Evolutionary conservation across 2,329 filamentous ascomycete species (phyloP).

Genomic region (Paramyrothecium roridum): DNA sequence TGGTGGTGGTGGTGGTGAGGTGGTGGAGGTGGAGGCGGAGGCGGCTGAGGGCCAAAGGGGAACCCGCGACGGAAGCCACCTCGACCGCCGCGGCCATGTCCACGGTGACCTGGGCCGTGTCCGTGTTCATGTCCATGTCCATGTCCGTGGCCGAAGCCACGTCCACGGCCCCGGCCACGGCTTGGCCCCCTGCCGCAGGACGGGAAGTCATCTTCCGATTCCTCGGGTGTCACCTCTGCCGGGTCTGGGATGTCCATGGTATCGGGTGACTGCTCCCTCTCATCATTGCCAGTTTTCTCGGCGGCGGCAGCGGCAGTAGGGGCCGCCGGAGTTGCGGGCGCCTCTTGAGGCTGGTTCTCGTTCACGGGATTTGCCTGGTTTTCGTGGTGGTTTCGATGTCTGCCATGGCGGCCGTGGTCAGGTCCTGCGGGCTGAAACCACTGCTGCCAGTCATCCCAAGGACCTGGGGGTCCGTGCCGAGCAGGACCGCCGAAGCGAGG

Average conservation of each 20-base stretch:
- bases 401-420: constrained; percentile 10
- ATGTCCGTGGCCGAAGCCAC: constrained; percentile 6
- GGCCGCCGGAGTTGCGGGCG: background rate
- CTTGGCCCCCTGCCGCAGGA: constrained; percentile 9
- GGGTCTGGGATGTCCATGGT: constrained; percentile 27
- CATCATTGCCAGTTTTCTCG: constrained; percentile 12
- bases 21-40: constrained; percentile 5
- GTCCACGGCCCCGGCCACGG: constrained; percentile 13
- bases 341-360: background rate
- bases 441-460: constrained; percentile 10
- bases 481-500: constrained; percentile 21
- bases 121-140: background rate
- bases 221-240: constrained; percentile 27
- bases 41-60: constrained; percentile 9
- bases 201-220: constrained; percentile 16
- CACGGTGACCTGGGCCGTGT: background rate
- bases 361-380: background rate
- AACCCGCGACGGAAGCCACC: constrained; percentile 14
- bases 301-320: constrained; percentile 11
- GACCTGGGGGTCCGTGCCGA: constrained; percentile 16
- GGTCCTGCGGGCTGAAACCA: constrained; percentile 1
- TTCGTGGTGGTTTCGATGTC: constrained; percentile 9
- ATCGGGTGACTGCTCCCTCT: constrained; percentile 29
- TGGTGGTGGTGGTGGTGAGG: no score
- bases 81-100: constrained; percentile 9